Conservation (phyloP, 768 basidiomycete species). For the Infundibulicybe gibba region DNA sequence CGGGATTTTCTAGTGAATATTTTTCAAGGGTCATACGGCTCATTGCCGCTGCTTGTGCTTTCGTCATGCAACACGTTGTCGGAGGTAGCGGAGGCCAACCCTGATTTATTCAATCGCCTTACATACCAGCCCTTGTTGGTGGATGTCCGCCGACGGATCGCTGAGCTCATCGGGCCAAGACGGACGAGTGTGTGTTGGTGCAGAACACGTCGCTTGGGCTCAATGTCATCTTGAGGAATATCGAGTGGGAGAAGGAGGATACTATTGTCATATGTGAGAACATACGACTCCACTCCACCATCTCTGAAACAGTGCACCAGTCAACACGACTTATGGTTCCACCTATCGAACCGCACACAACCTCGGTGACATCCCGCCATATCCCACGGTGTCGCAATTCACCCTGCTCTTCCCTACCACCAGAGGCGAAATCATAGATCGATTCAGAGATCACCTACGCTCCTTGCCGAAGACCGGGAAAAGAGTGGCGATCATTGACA, state of each 20-base stretch:
- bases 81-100: constrained; percentile 39
- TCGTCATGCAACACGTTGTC: constrained; percentile 31
- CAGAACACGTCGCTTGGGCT: constrained; percentile 63
- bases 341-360: constrained; percentile 45
- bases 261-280: constrained; percentile 56
- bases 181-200: constrained; percentile 58
- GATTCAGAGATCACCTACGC: constrained; percentile 35
- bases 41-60: constrained; percentile 42
- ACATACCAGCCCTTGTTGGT: constrained; percentile 26
- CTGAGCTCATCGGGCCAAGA: constrained; percentile 47
- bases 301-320: not conserved
- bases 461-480: constrained; percentile 25
- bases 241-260: constrained; percentile 67
- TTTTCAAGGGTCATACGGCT: constrained; percentile 45
- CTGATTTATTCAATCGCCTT: constrained; percentile 45
- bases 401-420: constrained; percentile 44
- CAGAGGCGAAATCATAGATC: constrained; percentile 48
- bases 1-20: constrained; percentile 24
- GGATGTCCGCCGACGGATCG: constrained; percentile 40
- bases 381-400: constrained; percentile 43
- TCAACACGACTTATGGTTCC: constrained; percentile 41
- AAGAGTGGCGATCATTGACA: constrained; percentile 64
- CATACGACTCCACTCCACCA: too few relatives aligned
- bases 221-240: constrained; percentile 63
- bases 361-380: constrained; percentile 47